Evolutionary conservation across 2,329 filamentous ascomycete species (phyloP).

Genomic region (Scytalidium lignicola): DNA sequence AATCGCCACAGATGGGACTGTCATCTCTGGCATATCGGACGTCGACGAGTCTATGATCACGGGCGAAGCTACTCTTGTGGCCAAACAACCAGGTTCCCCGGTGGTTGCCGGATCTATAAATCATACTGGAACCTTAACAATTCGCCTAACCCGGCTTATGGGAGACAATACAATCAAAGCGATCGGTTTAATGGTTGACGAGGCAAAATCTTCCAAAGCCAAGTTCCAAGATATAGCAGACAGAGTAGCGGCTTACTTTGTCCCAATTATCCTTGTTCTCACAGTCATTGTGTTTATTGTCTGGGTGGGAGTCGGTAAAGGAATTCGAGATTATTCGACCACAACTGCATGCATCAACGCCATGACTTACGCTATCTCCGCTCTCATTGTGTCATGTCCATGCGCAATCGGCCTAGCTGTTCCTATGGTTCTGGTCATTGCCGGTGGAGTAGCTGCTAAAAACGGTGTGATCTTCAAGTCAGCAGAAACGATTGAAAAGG

Average conservation of each 20-base stretch:
- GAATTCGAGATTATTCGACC: constrained; percentile 33
- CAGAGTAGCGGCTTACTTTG: constrained; percentile 61
- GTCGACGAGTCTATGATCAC: too few relatives aligned
- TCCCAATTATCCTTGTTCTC: constrained; percentile 58
- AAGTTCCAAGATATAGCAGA: constrained; percentile 66
- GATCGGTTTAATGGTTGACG: constrained; percentile 67
- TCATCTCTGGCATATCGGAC: too few relatives aligned
- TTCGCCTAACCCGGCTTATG: constrained; percentile 55
- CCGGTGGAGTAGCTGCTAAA: constrained; percentile 59
- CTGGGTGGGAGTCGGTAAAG: constrained; percentile 58
- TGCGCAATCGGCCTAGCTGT: constrained; percentile 67
- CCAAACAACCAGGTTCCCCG: too few relatives aligned
- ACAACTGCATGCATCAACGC: constrained; percentile 51
- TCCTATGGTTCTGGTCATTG: constrained; percentile 74
- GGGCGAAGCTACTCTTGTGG: too few relatives aligned
- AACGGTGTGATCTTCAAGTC: constrained; percentile 66
- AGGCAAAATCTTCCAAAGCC: constrained; percentile 64
- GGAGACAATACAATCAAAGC: constrained; percentile 66
- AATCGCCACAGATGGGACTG: too few relatives aligned
- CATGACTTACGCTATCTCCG: constrained; percentile 67
- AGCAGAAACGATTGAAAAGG: constrained; percentile 57
- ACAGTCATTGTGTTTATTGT: constrained; percentile 54
- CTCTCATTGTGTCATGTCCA: constrained; percentile 67
- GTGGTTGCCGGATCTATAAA: too few relatives aligned
- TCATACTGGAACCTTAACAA: constrained; percentile 55